Evolutionary conservation across 371 early-diverging fungal species (phyloP).

Genomic region (Basidiobolus meristosporus): DNA sequence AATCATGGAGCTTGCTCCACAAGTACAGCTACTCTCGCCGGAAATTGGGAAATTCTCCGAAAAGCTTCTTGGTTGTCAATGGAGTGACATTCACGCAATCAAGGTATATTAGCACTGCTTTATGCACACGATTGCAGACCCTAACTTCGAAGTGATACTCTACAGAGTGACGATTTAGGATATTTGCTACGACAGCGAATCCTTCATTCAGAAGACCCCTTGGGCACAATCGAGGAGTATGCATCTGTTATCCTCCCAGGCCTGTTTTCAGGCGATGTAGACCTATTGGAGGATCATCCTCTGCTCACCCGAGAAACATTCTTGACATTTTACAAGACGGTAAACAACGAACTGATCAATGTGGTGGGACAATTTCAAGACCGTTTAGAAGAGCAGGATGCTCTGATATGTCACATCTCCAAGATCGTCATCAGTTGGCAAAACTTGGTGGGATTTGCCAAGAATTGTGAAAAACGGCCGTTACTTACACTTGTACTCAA

Average conservation of each 20-base stretch:
- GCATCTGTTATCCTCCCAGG: slow-evolving; percentile 17
- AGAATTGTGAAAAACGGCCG: slow-evolving; percentile 18
- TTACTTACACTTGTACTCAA: no score
- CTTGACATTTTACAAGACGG: slow-evolving; percentile 28
- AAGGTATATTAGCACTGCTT: no score
- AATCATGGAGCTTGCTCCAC: slow-evolving; percentile 1
- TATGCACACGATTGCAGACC: no score
- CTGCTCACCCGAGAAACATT: slow-evolving; percentile 19
- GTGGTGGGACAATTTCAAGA: slow-evolving; percentile 14
- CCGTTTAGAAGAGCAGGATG: slow-evolving; percentile 10
- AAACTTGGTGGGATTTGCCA: slow-evolving; percentile 24
- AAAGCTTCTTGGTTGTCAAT: slow-evolving; percentile 8
- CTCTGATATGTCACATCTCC: slow-evolving; percentile 13
- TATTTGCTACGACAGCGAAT: slow-evolving; percentile 21
- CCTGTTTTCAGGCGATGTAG: slow-evolving; percentile 16
- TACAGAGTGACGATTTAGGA: slow-evolving; percentile 7
- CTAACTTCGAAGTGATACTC: no score
- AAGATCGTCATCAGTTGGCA: slow-evolving; percentile 27
- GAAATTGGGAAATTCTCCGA: slow-evolving; percentile 1
- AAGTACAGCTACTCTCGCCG: background rate
- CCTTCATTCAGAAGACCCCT: slow-evolving; percentile 13
- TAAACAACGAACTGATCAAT: slow-evolving; percentile 24
- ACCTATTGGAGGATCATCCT: slow-evolving; percentile 17
- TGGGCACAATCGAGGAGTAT: slow-evolving; percentile 18
- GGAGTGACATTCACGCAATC: slow-evolving; percentile 6